phyloP scores from a whole-genome alignment of 2,329 filamentous ascomycete genomes.

The Epichloe brachyelytri region DNA sequence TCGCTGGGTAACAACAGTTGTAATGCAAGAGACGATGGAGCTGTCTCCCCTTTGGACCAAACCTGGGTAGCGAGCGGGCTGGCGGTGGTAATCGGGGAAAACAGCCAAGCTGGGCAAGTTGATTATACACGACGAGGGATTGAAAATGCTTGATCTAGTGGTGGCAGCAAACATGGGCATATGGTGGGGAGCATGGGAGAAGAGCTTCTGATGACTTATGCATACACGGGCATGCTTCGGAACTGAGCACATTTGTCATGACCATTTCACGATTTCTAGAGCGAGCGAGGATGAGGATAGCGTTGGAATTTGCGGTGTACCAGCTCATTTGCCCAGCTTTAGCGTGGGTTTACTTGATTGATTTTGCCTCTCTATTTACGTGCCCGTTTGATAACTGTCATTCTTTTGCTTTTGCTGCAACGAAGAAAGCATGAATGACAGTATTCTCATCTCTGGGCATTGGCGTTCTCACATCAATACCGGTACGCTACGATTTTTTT shows the following conservation, averaged over 20 bases:
- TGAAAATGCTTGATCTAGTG: constrained; percentile 90
- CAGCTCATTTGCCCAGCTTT: background rate
- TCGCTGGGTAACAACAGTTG: constrained; percentile 18
- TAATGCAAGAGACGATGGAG: constrained; percentile 26
- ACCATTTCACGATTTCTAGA: background rate
- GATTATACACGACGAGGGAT: constrained; percentile 74
- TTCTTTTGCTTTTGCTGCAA: too few relatives aligned
- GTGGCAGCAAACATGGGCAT: constrained; percentile 85
- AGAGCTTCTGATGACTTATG: constrained; percentile 23
- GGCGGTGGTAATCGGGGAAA: constrained; percentile 75
- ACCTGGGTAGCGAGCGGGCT: constrained; percentile 67
- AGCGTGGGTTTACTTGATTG: background rate
- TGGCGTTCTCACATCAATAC: too few relatives aligned
- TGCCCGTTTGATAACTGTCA: too few relatives aligned
- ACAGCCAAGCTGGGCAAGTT: constrained; percentile 89
- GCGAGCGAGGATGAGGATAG: background rate
- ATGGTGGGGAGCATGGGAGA: constrained; percentile 85
- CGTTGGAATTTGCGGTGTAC: background rate
- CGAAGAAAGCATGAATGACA: too few relatives aligned
- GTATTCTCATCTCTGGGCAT: too few relatives aligned
- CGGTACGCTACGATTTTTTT: background rate
- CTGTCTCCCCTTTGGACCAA: constrained; percentile 47
- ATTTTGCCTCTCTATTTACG: too few relatives aligned
- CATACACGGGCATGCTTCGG: background rate
- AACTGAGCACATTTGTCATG: background rate